phyloP scores from a whole-genome alignment of 306 rosid genomes.

The Vigna unguiculata region DNA sequence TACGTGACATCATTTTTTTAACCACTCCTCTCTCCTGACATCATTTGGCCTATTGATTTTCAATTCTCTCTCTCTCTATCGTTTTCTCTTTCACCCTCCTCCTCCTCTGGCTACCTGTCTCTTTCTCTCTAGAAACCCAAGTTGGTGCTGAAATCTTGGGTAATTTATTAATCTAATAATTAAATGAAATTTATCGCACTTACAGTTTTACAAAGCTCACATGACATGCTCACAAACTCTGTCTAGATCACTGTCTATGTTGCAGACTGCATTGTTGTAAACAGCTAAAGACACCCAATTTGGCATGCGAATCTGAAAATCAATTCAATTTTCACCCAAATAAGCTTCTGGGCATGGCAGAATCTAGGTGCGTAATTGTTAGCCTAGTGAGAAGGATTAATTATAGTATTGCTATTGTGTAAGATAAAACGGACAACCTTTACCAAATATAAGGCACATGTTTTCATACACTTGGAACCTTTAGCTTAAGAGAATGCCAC shows the following conservation, averaged over 20 bases:
- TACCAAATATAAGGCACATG: slow-evolving; percentile 45
- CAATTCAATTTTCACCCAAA: slow-evolving; percentile 29
- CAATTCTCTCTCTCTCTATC: neutral
- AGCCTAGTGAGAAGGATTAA: slow-evolving; percentile 6
- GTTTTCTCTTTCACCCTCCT: slow-evolving; percentile 10
- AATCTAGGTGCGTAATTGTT: neutral
- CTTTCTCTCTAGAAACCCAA: slow-evolving; percentile 50
- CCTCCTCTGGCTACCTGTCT: slow-evolving; percentile 42
- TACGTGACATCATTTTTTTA: slow-evolving; percentile 69
- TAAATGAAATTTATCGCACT: slow-evolving; percentile 9
- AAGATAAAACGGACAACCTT: slow-evolving; percentile 39
- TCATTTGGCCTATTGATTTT: slow-evolving; percentile 41
- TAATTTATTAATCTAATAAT: slow-evolving; percentile 13
- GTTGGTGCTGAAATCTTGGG: slow-evolving; percentile 57
- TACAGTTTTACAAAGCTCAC: slow-evolving; percentile 36
- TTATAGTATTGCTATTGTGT: slow-evolving; percentile 6
- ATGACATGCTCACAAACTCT: neutral
- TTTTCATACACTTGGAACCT: slow-evolving; percentile 33
- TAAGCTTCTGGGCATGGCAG: slow-evolving; percentile 29
- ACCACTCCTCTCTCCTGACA: slow-evolving; percentile 63
- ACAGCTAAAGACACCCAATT: slow-evolving; percentile 39
- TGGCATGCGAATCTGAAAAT: neutral
- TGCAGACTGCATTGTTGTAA: slow-evolving; percentile 20
- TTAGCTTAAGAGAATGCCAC: slow-evolving; percentile 53
- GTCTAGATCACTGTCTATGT: neutral